Evolutionary conservation across 2,329 filamentous ascomycete genomes (phyloP).

Genomic region (Sclerotinia minor): DNA sequence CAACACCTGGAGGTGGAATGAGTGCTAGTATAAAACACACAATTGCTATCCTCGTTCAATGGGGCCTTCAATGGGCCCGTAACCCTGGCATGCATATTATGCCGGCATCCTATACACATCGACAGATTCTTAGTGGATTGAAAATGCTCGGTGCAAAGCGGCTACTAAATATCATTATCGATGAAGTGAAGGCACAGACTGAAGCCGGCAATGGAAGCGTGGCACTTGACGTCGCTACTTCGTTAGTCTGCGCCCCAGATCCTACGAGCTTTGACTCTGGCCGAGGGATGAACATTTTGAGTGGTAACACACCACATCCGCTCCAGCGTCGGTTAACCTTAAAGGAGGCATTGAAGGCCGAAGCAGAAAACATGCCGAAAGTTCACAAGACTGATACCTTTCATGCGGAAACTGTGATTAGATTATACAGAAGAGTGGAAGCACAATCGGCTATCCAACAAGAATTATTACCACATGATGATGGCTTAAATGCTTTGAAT

Average conservation of each 20-base stretch:
- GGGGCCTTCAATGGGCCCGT: constrained; percentile 51
- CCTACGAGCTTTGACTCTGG: constrained; percentile 40
- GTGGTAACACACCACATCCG: constrained; percentile 20
- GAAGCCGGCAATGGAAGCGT: constrained; percentile 59
- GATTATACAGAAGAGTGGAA: constrained; percentile 41
- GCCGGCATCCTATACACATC: constrained; percentile 70
- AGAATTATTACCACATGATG: constrained; percentile 23
- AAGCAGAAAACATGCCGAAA: constrained; percentile 37
- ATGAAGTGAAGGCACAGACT: constrained; percentile 65
- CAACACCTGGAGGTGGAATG: constrained; percentile 56
- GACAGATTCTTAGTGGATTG: constrained; percentile 62
- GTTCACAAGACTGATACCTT: constrained; percentile 35
- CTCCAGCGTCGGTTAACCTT: constrained; percentile 39
- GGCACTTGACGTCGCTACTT: constrained; percentile 67
- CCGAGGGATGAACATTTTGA: constrained; percentile 26
- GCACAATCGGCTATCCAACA: constrained; percentile 33
- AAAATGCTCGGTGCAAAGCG: constrained; percentile 62
- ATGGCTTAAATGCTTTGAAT: constrained; percentile 25
- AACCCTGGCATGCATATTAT: constrained; percentile 56
- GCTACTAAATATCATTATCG: constrained; percentile 62
- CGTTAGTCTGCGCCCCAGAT: constrained; percentile 68
- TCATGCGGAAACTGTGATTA: constrained; percentile 37
- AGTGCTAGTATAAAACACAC: constrained; percentile 59
- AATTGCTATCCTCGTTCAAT: constrained; percentile 63
- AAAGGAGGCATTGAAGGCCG: constrained; percentile 38